Conservation (phyloP, 2,329 filamentous ascomycete genomes). For the Sclerotinia spermophila region DNA sequence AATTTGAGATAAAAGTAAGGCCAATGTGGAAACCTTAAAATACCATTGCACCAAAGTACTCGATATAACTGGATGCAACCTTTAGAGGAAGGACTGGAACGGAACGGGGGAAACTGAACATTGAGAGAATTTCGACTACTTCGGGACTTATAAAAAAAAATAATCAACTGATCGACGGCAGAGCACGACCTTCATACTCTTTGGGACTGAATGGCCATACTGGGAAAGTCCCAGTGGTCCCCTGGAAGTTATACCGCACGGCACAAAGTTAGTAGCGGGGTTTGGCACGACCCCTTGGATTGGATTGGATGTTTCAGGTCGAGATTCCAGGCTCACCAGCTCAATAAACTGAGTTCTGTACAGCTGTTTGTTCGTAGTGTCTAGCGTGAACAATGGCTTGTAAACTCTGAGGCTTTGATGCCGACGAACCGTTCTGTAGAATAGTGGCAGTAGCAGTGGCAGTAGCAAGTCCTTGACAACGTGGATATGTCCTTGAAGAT, state of each 20-base stretch:
- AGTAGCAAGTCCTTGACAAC: not conserved
- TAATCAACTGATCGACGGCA: not conserved
- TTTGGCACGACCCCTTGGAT: not conserved
- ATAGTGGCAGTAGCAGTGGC: not conserved
- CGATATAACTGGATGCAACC: not conserved
- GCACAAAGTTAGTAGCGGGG: not conserved
- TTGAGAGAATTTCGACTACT: not conserved
- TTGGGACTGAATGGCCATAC: not conserved
- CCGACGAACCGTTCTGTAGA: not conserved
- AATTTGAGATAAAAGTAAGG: not conserved
- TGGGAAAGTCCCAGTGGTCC: not conserved
- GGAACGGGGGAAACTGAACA: not conserved
- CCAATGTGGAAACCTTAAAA: not conserved
- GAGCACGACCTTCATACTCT: not conserved
- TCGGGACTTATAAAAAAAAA: not conserved
- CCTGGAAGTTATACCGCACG: not conserved
- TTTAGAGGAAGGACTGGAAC: not conserved
- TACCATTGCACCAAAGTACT: not conserved
- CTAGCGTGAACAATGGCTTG: not conserved
- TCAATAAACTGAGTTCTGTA: not conserved
- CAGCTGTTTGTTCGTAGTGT: not conserved
- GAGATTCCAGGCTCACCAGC: not conserved
- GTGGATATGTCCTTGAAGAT: not conserved
- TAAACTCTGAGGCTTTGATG: not conserved
- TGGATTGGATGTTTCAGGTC: constrained; percentile 2